These are phyloP conservation scores for Hura crepitans DNA, from an alignment of 441 rosid species.

Conservation along the genomic window DNA sequence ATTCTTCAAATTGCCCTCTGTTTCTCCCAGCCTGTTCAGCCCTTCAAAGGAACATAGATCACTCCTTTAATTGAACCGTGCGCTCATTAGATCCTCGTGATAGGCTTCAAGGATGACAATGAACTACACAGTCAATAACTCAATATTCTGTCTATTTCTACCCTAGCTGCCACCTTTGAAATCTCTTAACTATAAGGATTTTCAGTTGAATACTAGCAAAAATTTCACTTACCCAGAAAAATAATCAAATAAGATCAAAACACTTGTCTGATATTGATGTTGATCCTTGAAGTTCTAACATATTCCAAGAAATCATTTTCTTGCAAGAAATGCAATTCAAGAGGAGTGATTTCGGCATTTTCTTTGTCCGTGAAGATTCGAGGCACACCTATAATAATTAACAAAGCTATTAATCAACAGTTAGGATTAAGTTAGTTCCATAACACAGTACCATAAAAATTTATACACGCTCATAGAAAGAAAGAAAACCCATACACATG, in stretches of 20 bases:
- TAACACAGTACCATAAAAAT: neutral
- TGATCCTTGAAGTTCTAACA: conserved; percentile 70
- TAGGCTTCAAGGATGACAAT: neutral
- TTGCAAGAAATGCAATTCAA: conserved; percentile 43
- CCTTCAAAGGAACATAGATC: neutral
- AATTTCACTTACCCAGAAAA: neutral
- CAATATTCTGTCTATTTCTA: no score
- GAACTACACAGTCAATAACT: no score
- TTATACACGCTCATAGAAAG: neutral
- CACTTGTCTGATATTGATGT: conserved; percentile 85
- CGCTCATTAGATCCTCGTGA: neutral
- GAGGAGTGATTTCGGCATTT: conserved; percentile 53
- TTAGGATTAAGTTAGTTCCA: neutral
- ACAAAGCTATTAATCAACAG: neutral
- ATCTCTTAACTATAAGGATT: neutral
- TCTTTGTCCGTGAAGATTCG: conserved; percentile 67
- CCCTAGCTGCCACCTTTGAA: neutral
- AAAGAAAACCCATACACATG: neutral
- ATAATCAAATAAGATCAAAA: conserved; percentile 30
- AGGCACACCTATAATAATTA: conserved; percentile 56
- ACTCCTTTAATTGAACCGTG: neutral
- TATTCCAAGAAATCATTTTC: conserved; percentile 52
- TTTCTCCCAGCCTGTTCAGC: neutral
- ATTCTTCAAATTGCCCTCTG: neutral
- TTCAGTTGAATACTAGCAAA: neutral